Conservation (phyloP, 192 early-diverging fungal species). For the Cetraspora pellucida region DNA sequence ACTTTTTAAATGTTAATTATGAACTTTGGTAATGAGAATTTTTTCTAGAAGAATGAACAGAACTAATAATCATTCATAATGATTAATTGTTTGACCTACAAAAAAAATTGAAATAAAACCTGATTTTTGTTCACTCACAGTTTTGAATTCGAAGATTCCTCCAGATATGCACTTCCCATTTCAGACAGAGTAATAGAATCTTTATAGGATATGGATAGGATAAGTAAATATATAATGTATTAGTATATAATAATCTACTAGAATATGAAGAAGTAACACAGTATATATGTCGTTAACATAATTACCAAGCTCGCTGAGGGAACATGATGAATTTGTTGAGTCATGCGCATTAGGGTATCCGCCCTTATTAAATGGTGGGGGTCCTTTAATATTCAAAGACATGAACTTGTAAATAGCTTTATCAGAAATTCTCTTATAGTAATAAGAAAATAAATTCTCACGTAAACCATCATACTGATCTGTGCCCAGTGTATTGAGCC, state of each 20-base stretch:
- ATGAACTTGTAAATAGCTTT: too few relatives aligned
- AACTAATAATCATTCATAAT: background rate
- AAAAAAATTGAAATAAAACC: background rate
- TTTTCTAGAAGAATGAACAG: conserved; percentile 11
- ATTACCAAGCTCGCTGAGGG: conserved; percentile 24
- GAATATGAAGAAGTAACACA: background rate
- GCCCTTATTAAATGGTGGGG: background rate
- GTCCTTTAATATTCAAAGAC: background rate
- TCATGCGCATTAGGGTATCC: background rate
- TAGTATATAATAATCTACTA: background rate
- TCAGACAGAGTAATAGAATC: conserved; percentile 61
- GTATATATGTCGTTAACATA: background rate
- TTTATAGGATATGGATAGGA: conserved; percentile 7
- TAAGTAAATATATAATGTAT: background rate
- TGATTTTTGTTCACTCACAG: conserved; percentile 41
- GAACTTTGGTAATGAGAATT: conserved; percentile 20
- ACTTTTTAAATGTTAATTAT: conserved; percentile 32
- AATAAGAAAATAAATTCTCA: background rate
- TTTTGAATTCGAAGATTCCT: conserved; percentile 50
- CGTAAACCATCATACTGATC: background rate
- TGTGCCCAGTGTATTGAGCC: too few relatives aligned
- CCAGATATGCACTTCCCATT: conserved; percentile 54
- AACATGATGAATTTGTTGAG: conserved; percentile 20
- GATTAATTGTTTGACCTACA: background rate
- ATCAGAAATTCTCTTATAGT: background rate